Evolutionary conservation across 192 early-diverging fungal genomes (phyloP).

Genomic region (Podila minutissima): DNA sequence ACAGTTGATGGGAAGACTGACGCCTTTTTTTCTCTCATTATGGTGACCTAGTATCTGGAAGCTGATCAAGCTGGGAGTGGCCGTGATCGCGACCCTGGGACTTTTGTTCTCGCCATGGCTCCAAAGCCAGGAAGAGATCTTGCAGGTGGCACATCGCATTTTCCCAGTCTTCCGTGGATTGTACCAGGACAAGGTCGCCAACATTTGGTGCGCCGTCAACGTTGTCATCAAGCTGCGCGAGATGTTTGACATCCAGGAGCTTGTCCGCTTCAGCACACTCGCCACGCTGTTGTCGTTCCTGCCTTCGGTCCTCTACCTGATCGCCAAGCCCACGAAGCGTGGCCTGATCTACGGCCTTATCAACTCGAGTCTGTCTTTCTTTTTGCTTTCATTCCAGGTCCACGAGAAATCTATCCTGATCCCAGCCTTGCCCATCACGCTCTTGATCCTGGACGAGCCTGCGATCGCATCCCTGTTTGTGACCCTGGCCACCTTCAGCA

Average conservation of each 20-base stretch:
- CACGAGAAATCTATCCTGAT: slow-evolving; percentile 98
- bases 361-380: slow-evolving; percentile 88
- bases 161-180: slow-evolving; percentile 95
- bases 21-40: neutral
- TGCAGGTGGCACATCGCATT: slow-evolving; percentile 83
- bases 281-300: slow-evolving; percentile 75
- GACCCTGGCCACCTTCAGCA: slow-evolving; percentile 82
- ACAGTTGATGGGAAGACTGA: neutral
- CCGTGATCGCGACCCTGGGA: slow-evolving; percentile 78
- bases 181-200: slow-evolving; percentile 99
- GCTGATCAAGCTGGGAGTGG: slow-evolving; percentile 73
- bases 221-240: slow-evolving; percentile 85
- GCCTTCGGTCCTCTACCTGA: slow-evolving; percentile 78
- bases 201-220: slow-evolving; percentile 95
- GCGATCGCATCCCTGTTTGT: slow-evolving; percentile 72
- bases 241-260: slow-evolving; percentile 64
- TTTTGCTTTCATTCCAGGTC: slow-evolving; percentile 97
- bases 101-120: slow-evolving; percentile 78
- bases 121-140: slow-evolving; percentile 63
- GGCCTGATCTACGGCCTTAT: slow-evolving; percentile 77
- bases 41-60: slow-evolving; percentile 24
- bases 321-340: slow-evolving; percentile 60
- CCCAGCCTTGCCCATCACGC: slow-evolving; percentile 78
- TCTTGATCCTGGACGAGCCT: slow-evolving; percentile 79
- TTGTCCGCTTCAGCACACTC: slow-evolving; percentile 74